phyloP scores from a whole-genome alignment of 1,284 basidiomycete species.

The Pseudozyma sp. region DNA sequence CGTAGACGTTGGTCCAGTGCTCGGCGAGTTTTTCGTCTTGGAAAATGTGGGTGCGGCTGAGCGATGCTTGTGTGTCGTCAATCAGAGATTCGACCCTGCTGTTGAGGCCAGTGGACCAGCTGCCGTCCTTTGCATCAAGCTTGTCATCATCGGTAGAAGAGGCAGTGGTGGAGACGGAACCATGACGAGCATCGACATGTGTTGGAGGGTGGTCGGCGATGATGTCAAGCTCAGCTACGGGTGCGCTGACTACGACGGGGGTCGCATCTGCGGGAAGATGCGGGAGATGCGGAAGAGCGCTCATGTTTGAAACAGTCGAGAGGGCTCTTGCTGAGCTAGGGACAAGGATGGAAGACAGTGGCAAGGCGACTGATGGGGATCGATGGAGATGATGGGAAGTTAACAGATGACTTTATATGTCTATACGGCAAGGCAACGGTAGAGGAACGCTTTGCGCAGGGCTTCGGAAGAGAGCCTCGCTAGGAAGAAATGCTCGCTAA shows the following conservation, averaged over 20 bases:
- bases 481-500: too few species aligned
- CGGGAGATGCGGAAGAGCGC: constrained; percentile 18
- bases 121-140: constrained; percentile 1
- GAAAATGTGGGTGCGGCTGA: constrained; percentile 40
- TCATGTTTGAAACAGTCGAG: constrained; percentile 14
- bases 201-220: background rate
- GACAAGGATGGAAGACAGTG: background rate
- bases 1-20: constrained; percentile 44
- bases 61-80: constrained; percentile 11
- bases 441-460: too few species aligned
- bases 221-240: constrained; percentile 17
- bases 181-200: constrained; percentile 11
- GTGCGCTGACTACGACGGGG: constrained; percentile 21
- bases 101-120: constrained; percentile 13
- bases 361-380: background rate
- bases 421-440: too few species aligned
- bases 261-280: constrained; percentile 26
- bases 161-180: constrained; percentile 15
- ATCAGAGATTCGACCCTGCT: constrained; percentile 20
- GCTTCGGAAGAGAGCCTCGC: too few species aligned
- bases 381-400: too few species aligned
- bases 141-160: constrained; percentile 21
- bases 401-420: too few species aligned
- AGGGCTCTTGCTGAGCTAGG: too few species aligned
- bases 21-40: constrained; percentile 38